Evolutionary conservation across 2,329 filamentous ascomycete genomes (phyloP), one percentile per base, ranked within the genome.

Genomic region (Chrysosphaeria jannelii): DNA sequence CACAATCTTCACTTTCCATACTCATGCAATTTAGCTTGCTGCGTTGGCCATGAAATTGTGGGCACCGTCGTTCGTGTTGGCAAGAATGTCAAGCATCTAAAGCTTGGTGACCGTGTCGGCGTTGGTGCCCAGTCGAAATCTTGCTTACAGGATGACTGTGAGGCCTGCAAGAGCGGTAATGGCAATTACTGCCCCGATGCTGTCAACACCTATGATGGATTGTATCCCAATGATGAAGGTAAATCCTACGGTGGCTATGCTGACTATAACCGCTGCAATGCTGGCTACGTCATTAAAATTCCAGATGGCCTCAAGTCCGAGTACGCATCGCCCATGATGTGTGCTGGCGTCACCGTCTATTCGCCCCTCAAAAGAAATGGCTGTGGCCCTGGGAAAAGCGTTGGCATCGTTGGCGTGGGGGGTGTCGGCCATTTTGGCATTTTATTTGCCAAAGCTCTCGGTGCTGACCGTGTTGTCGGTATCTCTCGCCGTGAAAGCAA

Each of bases 31-130:
- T 8, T 13, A 40, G 48, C 50, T 12, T 51, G 50, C 34, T 55
- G 56, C 20, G 56, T 63, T 13, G 63, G 62, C 25, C 63, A 69
- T 38, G 63, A 69, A 34, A 67, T 69, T 21, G 51, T 68, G 30
- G 63, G 63, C 21, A 51, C 43, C 5, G 55, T 51, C 5, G 50
- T 57, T 13, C 51, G 53, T 14, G 45, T 64, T 18, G 61, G 59
- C 16, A 42, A 41, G 13, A 36, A 49, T 21, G 49, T 48, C 8
- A 43, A 40, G 11, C 35, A 37, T 17, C 16, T 70, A 39, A 21
- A 25, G 23, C 22, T 28, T 4, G 31, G 31, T 24, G 31, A 33
- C 30, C 26, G 27, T 8, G 31, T 33, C 19, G 31, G 31, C 9
- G 31, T 33, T 1, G 31, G 31, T 8, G 29, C 31, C 1, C 30